These are phyloP conservation scores for Neurospora sp. DNA, from an alignment of 495 filamentous ascomycete genomes.

Conservation along the genomic window DNA sequence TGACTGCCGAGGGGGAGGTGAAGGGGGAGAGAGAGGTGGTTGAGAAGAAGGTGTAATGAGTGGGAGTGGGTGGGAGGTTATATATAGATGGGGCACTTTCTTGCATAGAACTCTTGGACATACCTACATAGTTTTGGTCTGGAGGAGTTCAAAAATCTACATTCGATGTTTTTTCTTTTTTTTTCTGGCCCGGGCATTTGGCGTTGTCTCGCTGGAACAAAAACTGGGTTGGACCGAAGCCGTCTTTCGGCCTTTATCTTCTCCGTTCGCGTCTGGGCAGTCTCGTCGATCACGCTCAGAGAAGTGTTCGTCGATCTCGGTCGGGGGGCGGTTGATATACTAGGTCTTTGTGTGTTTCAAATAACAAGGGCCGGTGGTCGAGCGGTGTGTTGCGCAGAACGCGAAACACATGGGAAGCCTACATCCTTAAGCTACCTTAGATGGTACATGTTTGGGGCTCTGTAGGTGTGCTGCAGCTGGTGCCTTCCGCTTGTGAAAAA, in stretches of 20 bases:
- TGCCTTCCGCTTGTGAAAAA: too few relatives aligned
- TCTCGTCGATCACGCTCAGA: too few relatives aligned
- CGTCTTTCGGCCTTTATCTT: neutral
- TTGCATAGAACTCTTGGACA: neutral
- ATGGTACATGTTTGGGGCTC: too few relatives aligned
- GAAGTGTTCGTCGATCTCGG: too few relatives aligned
- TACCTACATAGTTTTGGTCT: neutral
- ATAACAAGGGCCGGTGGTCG: too few relatives aligned
- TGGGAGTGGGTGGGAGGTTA: neutral
- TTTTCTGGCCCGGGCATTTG: neutral
- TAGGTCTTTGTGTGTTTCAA: too few relatives aligned
- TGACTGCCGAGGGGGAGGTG: constrained; percentile 9
- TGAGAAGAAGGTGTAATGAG: neutral
- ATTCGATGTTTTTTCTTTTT: neutral
- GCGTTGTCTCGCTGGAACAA: neutral
- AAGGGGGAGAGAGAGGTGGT: neutral
- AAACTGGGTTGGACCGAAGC: neutral
- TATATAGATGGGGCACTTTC: neutral
- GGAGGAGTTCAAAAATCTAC: neutral
- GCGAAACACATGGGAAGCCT: too few relatives aligned
- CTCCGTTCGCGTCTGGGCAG: neutral
- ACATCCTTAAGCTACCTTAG: too few relatives aligned
- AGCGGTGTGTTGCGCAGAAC: too few relatives aligned
- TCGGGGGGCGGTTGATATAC: too few relatives aligned
- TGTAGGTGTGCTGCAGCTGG: too few relatives aligned